A percentile compares a stretch with the other conserved stretches of the same genome.
Conservation (phyloP, 2,329 filamentous ascomycete species). For the Paracamarosporium sp. region DNA sequence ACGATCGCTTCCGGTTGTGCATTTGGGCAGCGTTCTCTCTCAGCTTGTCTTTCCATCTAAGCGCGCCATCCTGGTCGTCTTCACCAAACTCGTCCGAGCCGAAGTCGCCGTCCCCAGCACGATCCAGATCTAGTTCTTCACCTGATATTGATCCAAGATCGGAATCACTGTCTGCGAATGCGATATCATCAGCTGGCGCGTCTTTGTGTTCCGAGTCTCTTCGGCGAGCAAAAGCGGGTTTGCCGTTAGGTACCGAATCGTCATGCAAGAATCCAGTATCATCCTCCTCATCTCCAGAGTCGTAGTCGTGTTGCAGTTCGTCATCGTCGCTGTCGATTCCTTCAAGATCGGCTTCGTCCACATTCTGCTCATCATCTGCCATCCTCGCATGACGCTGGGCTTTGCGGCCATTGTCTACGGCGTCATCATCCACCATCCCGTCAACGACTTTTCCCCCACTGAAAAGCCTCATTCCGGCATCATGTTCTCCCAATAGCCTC, state of each 20-base stretch:
- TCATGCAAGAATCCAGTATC: conserved; percentile 52
- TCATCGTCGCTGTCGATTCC: conserved; percentile 59
- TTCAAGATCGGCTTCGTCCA: conserved; percentile 59
- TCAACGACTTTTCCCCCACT: conserved; percentile 74
- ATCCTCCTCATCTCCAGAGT: conserved; percentile 61
- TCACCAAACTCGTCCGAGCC: conserved; percentile 63
- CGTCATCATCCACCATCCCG: conserved; percentile 58
- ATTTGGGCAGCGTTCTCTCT: conserved; percentile 74
- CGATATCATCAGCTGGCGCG: conserved; percentile 69
- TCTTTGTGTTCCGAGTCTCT: conserved; percentile 38
- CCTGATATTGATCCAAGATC: conserved; percentile 88
- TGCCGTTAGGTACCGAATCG: conserved; percentile 49
- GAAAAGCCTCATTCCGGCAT: conserved; percentile 86
- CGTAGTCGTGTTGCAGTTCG: conserved; percentile 57
- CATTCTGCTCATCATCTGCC: conserved; percentile 53
- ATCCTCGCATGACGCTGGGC: conserved; percentile 59
- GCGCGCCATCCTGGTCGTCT: conserved; percentile 69
- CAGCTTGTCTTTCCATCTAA: conserved; percentile 91
- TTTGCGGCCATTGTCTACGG: conserved; percentile 65
- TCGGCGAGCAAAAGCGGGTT: conserved; percentile 29
- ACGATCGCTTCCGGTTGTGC: conserved; percentile 73
- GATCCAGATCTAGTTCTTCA: conserved; percentile 50
- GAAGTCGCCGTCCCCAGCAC: conserved; percentile 54
- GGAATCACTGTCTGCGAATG: conserved; percentile 95
- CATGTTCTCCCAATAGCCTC: conserved; percentile 79